Evolutionary conservation across 306 rosid genomes (phyloP).

Genomic region (Gastrolobium bilobum): DNA sequence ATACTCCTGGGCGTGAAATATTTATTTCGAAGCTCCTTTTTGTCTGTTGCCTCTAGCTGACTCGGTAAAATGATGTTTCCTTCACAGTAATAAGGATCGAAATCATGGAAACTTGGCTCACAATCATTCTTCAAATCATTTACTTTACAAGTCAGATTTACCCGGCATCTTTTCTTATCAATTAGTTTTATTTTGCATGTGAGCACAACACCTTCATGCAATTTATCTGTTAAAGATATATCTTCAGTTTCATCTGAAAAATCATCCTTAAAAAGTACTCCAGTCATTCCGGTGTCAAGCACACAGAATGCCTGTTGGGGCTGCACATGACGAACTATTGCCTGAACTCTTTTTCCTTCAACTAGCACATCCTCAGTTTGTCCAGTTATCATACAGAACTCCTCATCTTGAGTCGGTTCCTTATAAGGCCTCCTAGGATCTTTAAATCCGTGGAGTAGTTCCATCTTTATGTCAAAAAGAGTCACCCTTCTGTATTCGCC

Average conservation of each 20-base stretch:
- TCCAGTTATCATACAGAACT: conserved; percentile 56
- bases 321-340: conserved; percentile 53
- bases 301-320: conserved; percentile 55
- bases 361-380: conserved; percentile 49
- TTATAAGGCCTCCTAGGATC: conserved; percentile 59
- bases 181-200: conserved; percentile 55
- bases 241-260: conserved; percentile 56
- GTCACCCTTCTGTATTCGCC: conserved; percentile 51
- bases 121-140: conserved; percentile 56
- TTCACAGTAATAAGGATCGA: conserved; percentile 58
- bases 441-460: conserved; percentile 58
- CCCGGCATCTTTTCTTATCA: conserved; percentile 56
- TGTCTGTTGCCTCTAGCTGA: conserved; percentile 25
- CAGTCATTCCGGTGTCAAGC: conserved; percentile 58
- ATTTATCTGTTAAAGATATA: conserved; percentile 46
- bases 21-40: conserved; percentile 46
- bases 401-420: conserved; percentile 60
- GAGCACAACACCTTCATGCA: conserved; percentile 53
- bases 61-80: conserved; percentile 36
- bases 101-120: conserved; percentile 43
- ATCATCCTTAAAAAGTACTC: conserved; percentile 52
- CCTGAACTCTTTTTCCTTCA: conserved; percentile 63
- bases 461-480: conserved; percentile 57
- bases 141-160: conserved; percentile 55
- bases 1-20: conserved; percentile 51